phyloP scores from a whole-genome alignment of 345 rosid species.

The Balakata baccata region DNA sequence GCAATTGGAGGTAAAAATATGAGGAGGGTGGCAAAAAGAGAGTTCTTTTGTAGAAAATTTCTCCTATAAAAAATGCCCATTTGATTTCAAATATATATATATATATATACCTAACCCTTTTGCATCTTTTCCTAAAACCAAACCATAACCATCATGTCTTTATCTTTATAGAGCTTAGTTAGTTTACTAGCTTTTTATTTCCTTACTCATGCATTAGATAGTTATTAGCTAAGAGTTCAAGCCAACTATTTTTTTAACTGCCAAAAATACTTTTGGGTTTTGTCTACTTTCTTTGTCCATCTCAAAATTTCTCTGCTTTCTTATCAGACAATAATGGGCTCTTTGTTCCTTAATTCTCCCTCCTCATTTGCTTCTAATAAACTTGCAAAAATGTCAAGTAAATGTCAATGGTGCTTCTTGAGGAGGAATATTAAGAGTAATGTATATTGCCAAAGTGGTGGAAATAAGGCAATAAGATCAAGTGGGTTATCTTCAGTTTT shows the following conservation, averaged over 20 bases:
- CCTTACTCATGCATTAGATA: conserved; percentile 14
- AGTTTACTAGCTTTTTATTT: conserved; percentile 45
- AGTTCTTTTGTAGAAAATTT: conserved; percentile 11
- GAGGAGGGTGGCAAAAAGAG: conserved; percentile 43
- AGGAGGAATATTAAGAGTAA: conserved; percentile 25
- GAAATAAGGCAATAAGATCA: conserved; percentile 38
- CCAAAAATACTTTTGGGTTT: conserved; percentile 22
- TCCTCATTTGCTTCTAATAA: conserved; percentile 38
- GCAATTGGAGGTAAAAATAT: conserved; percentile 12
- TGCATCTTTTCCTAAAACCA: conserved; percentile 43
- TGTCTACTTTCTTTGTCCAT: conserved; percentile 15
- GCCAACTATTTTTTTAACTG: conserved; percentile 48
- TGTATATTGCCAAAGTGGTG: conserved; percentile 51
- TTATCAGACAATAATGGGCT: conserved; percentile 58
- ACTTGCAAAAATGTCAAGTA: conserved; percentile 19
- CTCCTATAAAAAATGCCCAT: background rate
- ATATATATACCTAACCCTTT: conserved; percentile 41
- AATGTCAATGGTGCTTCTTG: conserved; percentile 24
- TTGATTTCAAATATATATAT: background rate
- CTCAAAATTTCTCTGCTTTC: conserved; percentile 29
- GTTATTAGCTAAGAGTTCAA: conserved; percentile 38
- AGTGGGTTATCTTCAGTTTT: conserved; percentile 47
- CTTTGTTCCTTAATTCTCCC: conserved; percentile 59
- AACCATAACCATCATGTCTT: conserved; percentile 32
- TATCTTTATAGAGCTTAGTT: conserved; percentile 35